Evolutionary conservation across 768 basidiomycete genomes (phyloP).

Genomic region (Auricularia cornea): DNA sequence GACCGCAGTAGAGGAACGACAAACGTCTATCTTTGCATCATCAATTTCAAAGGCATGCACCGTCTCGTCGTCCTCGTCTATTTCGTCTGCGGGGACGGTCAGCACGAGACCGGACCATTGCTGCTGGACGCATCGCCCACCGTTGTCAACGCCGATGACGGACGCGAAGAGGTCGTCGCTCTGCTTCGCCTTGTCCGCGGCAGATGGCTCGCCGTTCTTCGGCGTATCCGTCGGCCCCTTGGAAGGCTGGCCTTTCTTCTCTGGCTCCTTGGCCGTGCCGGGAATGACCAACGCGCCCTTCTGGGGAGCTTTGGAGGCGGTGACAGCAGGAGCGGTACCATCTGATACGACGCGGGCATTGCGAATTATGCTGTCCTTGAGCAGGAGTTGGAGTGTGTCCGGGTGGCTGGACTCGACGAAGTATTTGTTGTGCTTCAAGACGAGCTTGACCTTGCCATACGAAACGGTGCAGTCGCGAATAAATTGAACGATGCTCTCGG

Average conservation of each 20-base stretch:
- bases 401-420: constrained; percentile 94
- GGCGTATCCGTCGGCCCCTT: too few relatives aligned
- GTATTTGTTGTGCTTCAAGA: constrained; percentile 96
- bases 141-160: constrained; percentile 89
- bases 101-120: neutral
- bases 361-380: constrained; percentile 80
- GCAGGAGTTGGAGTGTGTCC: constrained; percentile 77
- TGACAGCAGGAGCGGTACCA: constrained; percentile 49
- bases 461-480: constrained; percentile 92
- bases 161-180: constrained; percentile 86
- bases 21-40: constrained; percentile 85
- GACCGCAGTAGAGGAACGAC: constrained; percentile 15
- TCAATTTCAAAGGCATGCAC: constrained; percentile 97
- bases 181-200: constrained; percentile 55
- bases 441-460: constrained; percentile 97
- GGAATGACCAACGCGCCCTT: constrained; percentile 80
- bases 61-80: constrained; percentile 95
- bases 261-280: constrained; percentile 43
- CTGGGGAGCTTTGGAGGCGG: constrained; percentile 72
- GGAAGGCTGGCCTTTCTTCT: constrained; percentile 1
- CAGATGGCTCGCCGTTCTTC: constrained; percentile 2
- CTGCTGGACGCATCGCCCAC: constrained; percentile 31
- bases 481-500: constrained; percentile 73
- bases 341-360: constrained; percentile 70
- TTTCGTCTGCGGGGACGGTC: constrained; percentile 57